Base-by-base conservation (phyloP, 352 stramenopile species). In the Globisporangium parvum region DNA sequence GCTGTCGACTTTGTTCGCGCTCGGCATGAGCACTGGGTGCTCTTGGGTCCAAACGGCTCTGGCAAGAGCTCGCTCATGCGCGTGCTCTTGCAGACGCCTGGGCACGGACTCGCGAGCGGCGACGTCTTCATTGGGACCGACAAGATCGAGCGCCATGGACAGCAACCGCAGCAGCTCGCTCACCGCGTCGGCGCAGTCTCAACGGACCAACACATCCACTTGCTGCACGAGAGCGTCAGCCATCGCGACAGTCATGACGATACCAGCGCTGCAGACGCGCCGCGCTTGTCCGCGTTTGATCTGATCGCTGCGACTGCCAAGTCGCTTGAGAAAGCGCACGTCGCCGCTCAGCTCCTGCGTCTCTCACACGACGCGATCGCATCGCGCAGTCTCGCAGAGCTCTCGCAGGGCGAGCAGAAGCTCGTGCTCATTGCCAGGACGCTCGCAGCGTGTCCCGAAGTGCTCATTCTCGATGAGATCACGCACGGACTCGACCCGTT, bases 361-460 rank as follows among this genome's bases (percentile, higher is more conserved):
- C 62, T 89, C 14, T 59, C 65, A 1, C 5, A 20, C 8, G 50
- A 55, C 23, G 51, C 69, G 17, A 59, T 86, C 18, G 53, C 70
- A 21, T 58, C 62, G 2, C 73, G 75, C 46, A 57, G 57, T 21
- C 88, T 98, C 33, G 60, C 67, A 12, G 60, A 83, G 6, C 69
- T 98, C 9, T 96, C 88, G 17, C 89, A 97, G 59, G 92, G 92
- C 26, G 75, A 97, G 59, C 92, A 98, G 75, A 96, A 96, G 60
- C 65, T 98, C 1, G 74, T 95, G 12, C 69, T 97, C 31, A 85
- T 98, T 55, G 88, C 85, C 33, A 77, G 75, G 2, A 80, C 90
- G 1, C 56, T 98, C 44, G 86, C 85, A 0, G 60, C 70, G 26
- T 65, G 77, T 14, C 88, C 92, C 3, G 59, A 75, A 31, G 64